These are phyloP conservation scores for Fusarium proliferatum DNA, from an alignment of 2,329 filamentous ascomycete species.

Conservation along the genomic window DNA sequence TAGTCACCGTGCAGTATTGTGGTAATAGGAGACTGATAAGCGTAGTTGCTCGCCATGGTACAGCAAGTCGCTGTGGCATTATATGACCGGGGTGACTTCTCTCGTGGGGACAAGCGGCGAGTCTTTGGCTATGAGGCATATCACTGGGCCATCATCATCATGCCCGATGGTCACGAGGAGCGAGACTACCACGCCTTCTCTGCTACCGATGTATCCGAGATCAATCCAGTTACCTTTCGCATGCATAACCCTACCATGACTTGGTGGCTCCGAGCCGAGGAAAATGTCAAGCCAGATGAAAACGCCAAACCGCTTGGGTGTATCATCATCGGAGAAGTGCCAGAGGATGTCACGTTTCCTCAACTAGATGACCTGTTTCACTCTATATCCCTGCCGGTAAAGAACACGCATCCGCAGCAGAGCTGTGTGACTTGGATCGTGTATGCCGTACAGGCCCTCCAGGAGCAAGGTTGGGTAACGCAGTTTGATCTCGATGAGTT, in stretches of 20 bases:
- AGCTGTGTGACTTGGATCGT: conserved; percentile 50
- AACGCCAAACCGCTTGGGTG: conserved; percentile 44
- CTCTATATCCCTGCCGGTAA: conserved; percentile 43
- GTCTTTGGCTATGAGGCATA: conserved; percentile 46
- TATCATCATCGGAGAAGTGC: conserved; percentile 44
- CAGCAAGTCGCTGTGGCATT: conserved; percentile 42
- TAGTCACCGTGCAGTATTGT: neutral
- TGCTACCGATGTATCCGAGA: conserved; percentile 47
- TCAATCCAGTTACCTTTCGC: conserved; percentile 47
- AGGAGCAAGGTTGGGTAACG: conserved; percentile 40
- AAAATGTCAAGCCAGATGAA: conserved; percentile 27
- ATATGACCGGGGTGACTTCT: conserved; percentile 45
- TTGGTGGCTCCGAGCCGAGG: conserved; percentile 44
- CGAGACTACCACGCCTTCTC: conserved; percentile 39
- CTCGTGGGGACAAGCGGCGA: conserved; percentile 36
- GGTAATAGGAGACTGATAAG: neutral
- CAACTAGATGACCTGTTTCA: conserved; percentile 41
- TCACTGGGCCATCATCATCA: conserved; percentile 48
- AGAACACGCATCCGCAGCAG: conserved; percentile 49
- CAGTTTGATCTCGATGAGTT: conserved; percentile 44
- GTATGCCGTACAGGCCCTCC: conserved; percentile 43
- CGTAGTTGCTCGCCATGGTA: conserved; percentile 17
- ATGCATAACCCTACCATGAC: conserved; percentile 49
- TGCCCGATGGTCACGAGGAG: conserved; percentile 19
- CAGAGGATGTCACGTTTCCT: conserved; percentile 20